These are phyloP conservation scores for Phaeophleospora eucalypticola DNA, from an alignment of 2,329 filamentous ascomycete species.

Conservation along the genomic window DNA sequence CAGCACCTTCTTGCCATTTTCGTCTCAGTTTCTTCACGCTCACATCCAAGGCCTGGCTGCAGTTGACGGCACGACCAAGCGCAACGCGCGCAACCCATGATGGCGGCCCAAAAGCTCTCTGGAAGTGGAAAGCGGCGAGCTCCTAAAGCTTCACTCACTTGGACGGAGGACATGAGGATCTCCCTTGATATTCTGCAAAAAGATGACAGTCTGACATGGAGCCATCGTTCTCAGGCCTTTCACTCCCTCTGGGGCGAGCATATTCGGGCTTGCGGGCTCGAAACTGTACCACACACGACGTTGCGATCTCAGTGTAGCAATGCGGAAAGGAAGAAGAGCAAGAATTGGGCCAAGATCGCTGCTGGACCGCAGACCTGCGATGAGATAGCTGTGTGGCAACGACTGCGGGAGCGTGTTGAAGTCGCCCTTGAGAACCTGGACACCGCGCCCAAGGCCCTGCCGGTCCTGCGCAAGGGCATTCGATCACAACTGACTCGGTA, in stretches of 20 bases:
- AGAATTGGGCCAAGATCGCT: background rate
- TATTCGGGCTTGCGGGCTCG: background rate
- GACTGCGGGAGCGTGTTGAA: background rate
- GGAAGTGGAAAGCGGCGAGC: background rate
- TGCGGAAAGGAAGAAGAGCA: background rate
- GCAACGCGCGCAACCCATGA: too few species aligned
- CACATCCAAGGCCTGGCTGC: too few species aligned
- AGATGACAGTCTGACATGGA: background rate
- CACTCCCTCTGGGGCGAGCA: background rate
- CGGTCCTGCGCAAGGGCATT: too few species aligned
- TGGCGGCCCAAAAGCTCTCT: background rate
- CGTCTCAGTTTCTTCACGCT: too few species aligned
- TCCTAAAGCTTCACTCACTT: background rate
- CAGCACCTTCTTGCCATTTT: background rate
- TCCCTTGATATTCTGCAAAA: background rate
- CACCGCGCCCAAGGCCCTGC: background rate
- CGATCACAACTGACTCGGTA: too few species aligned
- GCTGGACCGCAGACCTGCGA: background rate
- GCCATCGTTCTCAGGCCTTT: background rate
- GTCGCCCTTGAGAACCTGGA: background rate
- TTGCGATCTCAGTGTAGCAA: background rate
- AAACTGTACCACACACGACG: background rate
- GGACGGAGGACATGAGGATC: slow-evolving; percentile 2
- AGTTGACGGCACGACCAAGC: background rate
- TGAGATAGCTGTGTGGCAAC: too few species aligned